These are phyloP conservation scores for Trichoderma aggressivum DNA, from an alignment of 2,329 filamentous ascomycete species.

Conservation along the genomic window DNA sequence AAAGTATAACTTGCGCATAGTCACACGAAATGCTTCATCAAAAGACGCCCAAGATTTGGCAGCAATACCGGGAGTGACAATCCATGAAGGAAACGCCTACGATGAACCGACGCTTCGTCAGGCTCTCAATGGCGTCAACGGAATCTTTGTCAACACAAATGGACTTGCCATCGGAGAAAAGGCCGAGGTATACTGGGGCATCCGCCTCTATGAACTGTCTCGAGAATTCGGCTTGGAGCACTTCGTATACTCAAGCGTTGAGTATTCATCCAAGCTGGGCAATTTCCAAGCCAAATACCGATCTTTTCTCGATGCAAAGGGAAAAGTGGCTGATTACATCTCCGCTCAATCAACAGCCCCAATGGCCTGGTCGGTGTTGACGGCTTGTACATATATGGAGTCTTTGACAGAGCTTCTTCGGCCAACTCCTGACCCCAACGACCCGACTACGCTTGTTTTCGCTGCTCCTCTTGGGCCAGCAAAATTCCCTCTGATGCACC, in stretches of 20 bases:
- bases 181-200: slow-evolving; percentile 3
- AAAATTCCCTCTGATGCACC: not conserved
- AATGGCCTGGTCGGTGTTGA: not conserved
- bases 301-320: not conserved
- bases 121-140: not conserved
- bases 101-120: not conserved
- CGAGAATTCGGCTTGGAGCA: not conserved
- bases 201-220: not conserved
- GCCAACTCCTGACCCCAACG: not conserved
- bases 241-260: not conserved
- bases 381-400: not conserved
- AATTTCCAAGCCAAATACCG: not conserved
- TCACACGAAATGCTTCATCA: not conserved
- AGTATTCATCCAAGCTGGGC: slow-evolving; percentile 3
- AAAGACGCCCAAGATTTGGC: not conserved
- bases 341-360: not conserved
- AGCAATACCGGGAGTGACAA: not conserved
- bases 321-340: not conserved
- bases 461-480: not conserved
- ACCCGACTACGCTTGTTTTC: not conserved
- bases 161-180: slow-evolving; percentile 7
- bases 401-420: not conserved
- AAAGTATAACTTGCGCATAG: not conserved
- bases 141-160: not conserved
- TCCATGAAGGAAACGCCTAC: not conserved